Conservation (phyloP, 169 alveolate species). For the Eimeria maxima region DNA sequence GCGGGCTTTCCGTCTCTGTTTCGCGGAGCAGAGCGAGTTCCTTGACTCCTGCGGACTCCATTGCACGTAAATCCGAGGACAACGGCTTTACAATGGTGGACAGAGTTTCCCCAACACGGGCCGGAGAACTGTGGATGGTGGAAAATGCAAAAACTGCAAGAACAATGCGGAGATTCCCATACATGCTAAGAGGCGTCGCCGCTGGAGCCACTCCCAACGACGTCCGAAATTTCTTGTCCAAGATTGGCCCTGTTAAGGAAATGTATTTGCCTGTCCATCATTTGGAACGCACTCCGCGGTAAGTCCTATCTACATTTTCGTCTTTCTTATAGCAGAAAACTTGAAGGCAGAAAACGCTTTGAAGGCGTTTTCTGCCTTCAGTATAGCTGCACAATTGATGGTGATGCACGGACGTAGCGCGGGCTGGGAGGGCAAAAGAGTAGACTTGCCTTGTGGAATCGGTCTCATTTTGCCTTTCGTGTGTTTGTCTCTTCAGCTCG, state of each 20-base stretch:
- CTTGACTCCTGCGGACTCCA: constrained; percentile 46
- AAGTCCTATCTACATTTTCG: not conserved
- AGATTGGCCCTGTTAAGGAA: constrained; percentile 73
- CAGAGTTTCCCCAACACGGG: constrained; percentile 72
- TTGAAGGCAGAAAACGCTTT: not conserved
- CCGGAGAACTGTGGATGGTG: constrained; percentile 72
- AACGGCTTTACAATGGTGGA: constrained; percentile 42
- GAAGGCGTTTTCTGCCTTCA: not conserved
- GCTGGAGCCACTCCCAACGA: constrained; percentile 70
- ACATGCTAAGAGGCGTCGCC: constrained; percentile 64
- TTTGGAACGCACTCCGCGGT: constrained; percentile 61
- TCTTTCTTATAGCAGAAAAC: too few relatives aligned
- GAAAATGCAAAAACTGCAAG: constrained; percentile 62
- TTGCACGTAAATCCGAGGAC: constrained; percentile 11
- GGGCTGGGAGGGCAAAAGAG: not conserved
- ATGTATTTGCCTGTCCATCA: constrained; percentile 77
- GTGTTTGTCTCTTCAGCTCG: not conserved
- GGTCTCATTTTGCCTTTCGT: not conserved
- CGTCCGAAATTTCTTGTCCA: constrained; percentile 57
- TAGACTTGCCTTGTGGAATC: too few relatives aligned
- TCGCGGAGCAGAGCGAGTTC: constrained; percentile 79
- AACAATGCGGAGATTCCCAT: constrained; percentile 64
- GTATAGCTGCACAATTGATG: not conserved
- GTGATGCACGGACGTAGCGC: not conserved
- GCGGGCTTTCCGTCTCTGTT: constrained; percentile 68